Percentiles rank a stretch among this genome's conserved stretches.
phyloP scores from a whole-genome alignment of 257 asterid genomes.

The Jacaranda mimosifolia region DNA sequence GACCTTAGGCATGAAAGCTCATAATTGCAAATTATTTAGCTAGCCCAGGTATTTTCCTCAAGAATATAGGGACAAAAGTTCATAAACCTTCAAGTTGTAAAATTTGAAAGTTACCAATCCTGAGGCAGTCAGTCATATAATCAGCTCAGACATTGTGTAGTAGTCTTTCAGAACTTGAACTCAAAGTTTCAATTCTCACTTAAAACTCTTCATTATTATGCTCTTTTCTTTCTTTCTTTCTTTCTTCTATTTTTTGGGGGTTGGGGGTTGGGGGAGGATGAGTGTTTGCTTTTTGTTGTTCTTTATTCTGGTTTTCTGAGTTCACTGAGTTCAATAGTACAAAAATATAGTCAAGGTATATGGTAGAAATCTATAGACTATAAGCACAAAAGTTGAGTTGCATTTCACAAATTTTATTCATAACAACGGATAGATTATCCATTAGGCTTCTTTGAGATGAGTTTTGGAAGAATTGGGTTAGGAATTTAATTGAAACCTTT shows the following conservation, averaged over 20 bases:
- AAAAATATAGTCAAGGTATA: not conserved
- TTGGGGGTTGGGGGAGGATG: not conserved
- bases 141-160: slow-evolving; percentile 16
- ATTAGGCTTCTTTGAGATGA: not conserved
- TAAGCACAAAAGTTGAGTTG: not conserved
- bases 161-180: slow-evolving; percentile 3
- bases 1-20: slow-evolving; percentile 32
- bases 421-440: not conserved
- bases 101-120: not conserved
- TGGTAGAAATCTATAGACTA: not conserved
- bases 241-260: too few relatives aligned
- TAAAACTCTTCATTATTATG: not conserved
- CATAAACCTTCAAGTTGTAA: slow-evolving; percentile 15
- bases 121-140: slow-evolving; percentile 11
- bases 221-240: not conserved
- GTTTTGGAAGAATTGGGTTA: not conserved
- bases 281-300: not conserved
- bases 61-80: not conserved
- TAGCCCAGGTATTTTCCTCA: slow-evolving; percentile 1
- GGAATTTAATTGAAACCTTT: not conserved
- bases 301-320: not conserved
- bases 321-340: not conserved
- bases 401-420: not conserved
- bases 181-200: not conserved
- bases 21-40: not conserved